Conservation (phyloP, 2,329 filamentous ascomycete species). For the Zymoseptoria passerinii region DNA sequence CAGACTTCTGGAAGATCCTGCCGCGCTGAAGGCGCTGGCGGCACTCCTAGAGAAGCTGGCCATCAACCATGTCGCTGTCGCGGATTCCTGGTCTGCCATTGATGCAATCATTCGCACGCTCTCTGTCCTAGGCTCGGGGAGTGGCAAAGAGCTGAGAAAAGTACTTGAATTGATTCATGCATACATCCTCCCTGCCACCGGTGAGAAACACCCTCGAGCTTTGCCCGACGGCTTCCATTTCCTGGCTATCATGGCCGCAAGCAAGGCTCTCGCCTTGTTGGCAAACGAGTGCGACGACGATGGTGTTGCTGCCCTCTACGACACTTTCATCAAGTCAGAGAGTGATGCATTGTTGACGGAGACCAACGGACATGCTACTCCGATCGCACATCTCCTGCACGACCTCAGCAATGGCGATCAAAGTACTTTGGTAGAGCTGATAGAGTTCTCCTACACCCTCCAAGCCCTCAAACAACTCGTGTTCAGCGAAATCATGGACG, state of each 20-base stretch:
- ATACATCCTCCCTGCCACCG: slow-evolving; percentile 20
- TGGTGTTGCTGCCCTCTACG: slow-evolving; percentile 12
- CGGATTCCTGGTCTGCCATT: slow-evolving; percentile 19
- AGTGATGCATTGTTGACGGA: slow-evolving; percentile 16
- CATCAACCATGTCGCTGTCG: slow-evolving; percentile 9
- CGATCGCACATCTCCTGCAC: slow-evolving; percentile 4
- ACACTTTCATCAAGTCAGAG: slow-evolving; percentile 16
- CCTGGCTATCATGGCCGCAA: slow-evolving; percentile 5
- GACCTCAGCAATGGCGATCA: slow-evolving; percentile 12
- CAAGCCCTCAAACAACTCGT: slow-evolving; percentile 62
- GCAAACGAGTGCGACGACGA: slow-evolving; percentile 2
- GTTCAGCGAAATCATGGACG: slow-evolving; percentile 79
- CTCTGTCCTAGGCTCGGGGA: slow-evolving; percentile 1
- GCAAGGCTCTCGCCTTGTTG: slow-evolving; percentile 2
- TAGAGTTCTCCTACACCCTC: slow-evolving; percentile 62
- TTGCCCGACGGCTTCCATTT: slow-evolving; percentile 22
- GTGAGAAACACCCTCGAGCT: slow-evolving; percentile 25
- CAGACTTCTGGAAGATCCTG: neutral
- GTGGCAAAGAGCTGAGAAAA: slow-evolving; percentile 7
- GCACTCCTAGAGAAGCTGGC: slow-evolving; percentile 10
- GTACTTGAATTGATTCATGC: slow-evolving; percentile 18
- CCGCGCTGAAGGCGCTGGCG: neutral
- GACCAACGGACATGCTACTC: neutral
- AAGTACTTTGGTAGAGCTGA: slow-evolving; percentile 35
- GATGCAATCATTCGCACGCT: slow-evolving; percentile 14